Evolutionary conservation across 2,329 filamentous ascomycete genomes (phyloP).

Genomic region (Plectosphaerella cucumerina): DNA sequence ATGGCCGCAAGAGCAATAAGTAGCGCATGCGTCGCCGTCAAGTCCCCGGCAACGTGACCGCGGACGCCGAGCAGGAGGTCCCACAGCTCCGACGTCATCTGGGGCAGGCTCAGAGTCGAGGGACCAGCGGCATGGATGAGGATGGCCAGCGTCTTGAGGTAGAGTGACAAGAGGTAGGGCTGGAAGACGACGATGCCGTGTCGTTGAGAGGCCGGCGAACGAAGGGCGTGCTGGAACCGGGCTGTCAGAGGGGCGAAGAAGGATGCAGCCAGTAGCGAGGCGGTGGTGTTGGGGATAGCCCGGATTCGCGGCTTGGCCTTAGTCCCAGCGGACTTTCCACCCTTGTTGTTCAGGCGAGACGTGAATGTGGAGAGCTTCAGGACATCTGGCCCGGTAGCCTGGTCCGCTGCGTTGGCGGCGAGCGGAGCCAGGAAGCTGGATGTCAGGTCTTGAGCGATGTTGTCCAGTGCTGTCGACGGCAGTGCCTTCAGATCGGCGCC

Average conservation of each 20-base stretch:
- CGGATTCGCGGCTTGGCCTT: conserved; percentile 38
- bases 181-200: conserved; percentile 60
- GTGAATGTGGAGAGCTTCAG: conserved; percentile 90
- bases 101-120: conserved; percentile 67
- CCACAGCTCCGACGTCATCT: conserved; percentile 83
- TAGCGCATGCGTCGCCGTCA: conserved; percentile 66
- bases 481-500: conserved; percentile 43
- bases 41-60: conserved; percentile 54
- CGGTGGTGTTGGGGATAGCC: conserved; percentile 71
- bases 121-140: conserved; percentile 81
- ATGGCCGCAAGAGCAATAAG: conserved; percentile 76
- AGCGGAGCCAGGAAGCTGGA: conserved; percentile 75
- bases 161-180: conserved; percentile 71
- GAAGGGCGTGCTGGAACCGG: conserved; percentile 66
- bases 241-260: conserved; percentile 88
- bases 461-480: conserved; percentile 58
- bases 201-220: conserved; percentile 24
- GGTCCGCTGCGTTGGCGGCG: conserved; percentile 76
- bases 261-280: conserved; percentile 66
- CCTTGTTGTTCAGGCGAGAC: conserved; percentile 54
- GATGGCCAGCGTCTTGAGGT: conserved; percentile 81
- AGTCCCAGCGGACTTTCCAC: conserved; percentile 11
- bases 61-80: conserved; percentile 71
- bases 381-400: conserved; percentile 71
- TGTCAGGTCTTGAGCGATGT: conserved; percentile 63